Evolutionary conservation across 257 asterid species (phyloP), one percentile per base, ranked within the genome.

Genomic region (Nicotiana attenuata): DNA sequence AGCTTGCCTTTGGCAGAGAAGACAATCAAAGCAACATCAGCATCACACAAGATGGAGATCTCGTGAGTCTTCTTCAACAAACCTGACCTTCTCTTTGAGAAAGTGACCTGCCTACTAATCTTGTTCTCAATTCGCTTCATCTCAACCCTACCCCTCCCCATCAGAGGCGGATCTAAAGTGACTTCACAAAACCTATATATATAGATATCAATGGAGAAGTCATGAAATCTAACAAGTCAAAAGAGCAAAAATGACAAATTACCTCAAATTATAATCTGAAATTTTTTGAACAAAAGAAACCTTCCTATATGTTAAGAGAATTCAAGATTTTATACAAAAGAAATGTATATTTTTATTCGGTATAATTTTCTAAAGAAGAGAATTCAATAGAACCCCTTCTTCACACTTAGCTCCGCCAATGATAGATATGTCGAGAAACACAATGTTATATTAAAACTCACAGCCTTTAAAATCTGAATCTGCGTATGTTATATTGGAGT

Each of bases 1-100:
- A 80, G 76, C 28, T 80, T 80, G 14, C 82, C 82, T 20, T 63
- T 80, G 11, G 68, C 45, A 10, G 82, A 80, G 82, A 80, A 80
- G 2, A 80, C 63, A 80, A 80, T 80, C 10, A 80, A 24, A 29
- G 61, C 82, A 3, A 80, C 82, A 1, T 80, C 82, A 38, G 82
- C 82, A 80, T 80, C 82, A 80, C 82, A 80, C 26, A 80, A 17
- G 35, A 80, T 76, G 11, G 82, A 80, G 82, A 80, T 80, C 41
- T 80, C 82, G 10, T 80, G 41, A 17, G 82, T 53, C 9, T 79
- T 79, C 82, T 79, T 79, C 19, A 79, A 29, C 61, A 79, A 61
- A 19, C 82, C 82, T 1, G 28, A 10, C 31, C 82, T 10, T 31
- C 82, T 80, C 76, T 80, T 80, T 24, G 82, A 80, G 64, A 80